Evolutionary conservation across 2,329 filamentous ascomycete genomes (phyloP).

Genomic region (Microascus cirrosus): DNA sequence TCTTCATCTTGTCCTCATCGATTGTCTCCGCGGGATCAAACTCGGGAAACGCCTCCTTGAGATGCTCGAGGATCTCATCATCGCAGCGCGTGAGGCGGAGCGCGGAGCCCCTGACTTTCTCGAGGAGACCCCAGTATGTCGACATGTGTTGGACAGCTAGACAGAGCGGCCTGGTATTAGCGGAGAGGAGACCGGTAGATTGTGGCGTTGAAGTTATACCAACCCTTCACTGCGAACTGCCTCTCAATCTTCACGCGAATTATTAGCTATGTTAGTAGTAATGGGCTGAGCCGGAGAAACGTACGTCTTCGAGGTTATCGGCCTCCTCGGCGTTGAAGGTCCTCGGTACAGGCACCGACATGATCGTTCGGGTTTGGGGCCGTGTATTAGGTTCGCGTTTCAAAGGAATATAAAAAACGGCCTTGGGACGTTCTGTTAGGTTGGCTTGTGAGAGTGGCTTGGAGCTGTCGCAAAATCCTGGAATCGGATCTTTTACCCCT

Average conservation of each 20-base stretch:
- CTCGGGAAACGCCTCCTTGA: constrained; percentile 81
- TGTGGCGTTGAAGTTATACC: constrained; percentile 4
- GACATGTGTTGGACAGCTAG: constrained; percentile 84
- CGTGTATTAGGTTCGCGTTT: background rate
- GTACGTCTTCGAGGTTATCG: constrained; percentile 42
- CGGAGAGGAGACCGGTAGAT: background rate
- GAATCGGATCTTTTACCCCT: background rate
- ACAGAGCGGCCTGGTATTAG: background rate
- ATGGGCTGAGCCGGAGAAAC: constrained; percentile 16
- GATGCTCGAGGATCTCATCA: constrained; percentile 86
- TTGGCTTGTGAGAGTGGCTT: background rate
- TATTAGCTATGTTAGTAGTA: background rate
- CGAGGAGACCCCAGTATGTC: constrained; percentile 93
- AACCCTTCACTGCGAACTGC: constrained; percentile 96
- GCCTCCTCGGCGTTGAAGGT: constrained; percentile 49
- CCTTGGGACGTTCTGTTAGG: background rate
- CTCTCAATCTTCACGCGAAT: constrained; percentile 71
- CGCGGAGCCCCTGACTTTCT: constrained; percentile 78
- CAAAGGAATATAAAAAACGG: background rate
- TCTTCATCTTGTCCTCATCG: constrained; percentile 95
- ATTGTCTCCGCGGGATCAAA: constrained; percentile 75
- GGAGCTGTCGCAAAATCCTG: background rate
- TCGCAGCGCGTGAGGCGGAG: constrained; percentile 89
- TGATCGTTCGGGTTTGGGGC: background rate
- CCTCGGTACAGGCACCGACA: constrained; percentile 26